Evolutionary conservation across 1,139 yeast genomes (phyloP), one percentile per base, ranked within the genome.

Genomic region (Pichia sp.): DNA sequence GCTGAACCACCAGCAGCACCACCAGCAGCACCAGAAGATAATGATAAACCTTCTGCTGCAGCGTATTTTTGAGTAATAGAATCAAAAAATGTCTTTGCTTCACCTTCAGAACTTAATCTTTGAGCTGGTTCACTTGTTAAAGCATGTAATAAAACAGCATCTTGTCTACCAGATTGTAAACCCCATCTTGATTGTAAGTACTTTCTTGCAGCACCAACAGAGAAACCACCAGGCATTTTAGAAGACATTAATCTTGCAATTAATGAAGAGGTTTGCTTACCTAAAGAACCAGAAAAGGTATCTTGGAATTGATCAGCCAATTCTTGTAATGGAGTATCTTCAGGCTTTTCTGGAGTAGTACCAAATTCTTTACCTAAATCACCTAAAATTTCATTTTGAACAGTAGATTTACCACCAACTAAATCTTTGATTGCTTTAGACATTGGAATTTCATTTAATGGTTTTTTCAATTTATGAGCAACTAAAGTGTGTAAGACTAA

Each of bases 221-320:
- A 84, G 70, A 90, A 92, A 29, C 98, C 98, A 76, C 98, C 98
- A 48, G 98, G 97, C 97, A 92, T 92, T 73, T 92, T 92, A 33
- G 97, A 84, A 20, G 97, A 82, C 73, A 90, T 84, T 62, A 92
- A 76, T 70, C 97, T 83, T 51, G 96, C 87, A 55, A 92, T 75
- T 58, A 92, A 76, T 30, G 96, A 84, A 40, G 89, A 71, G 4
- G 97, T 84, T 60, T 92, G 95, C 68, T 92, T 92, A 65, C 98
- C 98, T 56, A 92, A 77, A 55, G 79, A 77, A 55, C 98, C 98
- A 54, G 69, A 64, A 73, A 87, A 92, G 24, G 90, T 71, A 56
- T 87, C 96, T 69, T 92, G 97, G 78, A 92, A 87, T 61, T 79
- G 82, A 62, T 87, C 97, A 41, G 97, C 97, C 64, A 92, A 79